Base-by-base conservation (phyloP, 2,329 filamentous ascomycete genomes). In the Cercospora sp. region DNA sequence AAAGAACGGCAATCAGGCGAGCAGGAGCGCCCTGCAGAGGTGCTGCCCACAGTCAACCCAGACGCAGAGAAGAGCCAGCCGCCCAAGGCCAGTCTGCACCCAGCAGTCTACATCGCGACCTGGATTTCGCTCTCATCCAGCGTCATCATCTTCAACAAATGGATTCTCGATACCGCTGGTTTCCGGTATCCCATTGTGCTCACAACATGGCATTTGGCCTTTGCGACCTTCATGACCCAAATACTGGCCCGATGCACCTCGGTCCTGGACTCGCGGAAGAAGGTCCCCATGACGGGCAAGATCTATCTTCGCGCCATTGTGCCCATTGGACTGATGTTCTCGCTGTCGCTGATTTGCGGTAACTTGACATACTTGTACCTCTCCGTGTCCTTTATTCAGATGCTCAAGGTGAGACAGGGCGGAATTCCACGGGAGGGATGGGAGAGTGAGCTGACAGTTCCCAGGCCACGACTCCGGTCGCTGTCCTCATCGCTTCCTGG, bases 101-200 rank as follows among this genome's bases (percentile, higher is more conserved):
- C 94, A 67, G 88, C 91, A n/a, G 83, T 96, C 80, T 97, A 97
- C 81, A 92, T 97, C 77, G 83, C 82, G 76, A 85, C 89, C 74
- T 99, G 95, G 95, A 98, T 99, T 78, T 84, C 89, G 68, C 86
- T 97, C 80, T 96, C 92, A 77, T 97, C 93, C 53, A 92, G 91
- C 76, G 93, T 98, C 78, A 99, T 99, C 80, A 86, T 99, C 70
- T 98, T 97, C 90, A 98, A 99, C 89, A 99, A 99, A 88, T 97
- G 92, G 89, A 93, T 99, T 77, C 87, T 98, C 70, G 90, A 94
- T 77, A 94, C 90, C 45, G 86, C 90, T 71, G 87, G 92, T 71
- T 97, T 97, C 85, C 87, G 81, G 69, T 86, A 82, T 78, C 83
- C 90, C 64, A 91, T 94, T 77, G 89, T 97, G 77, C 87, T 99